phyloP scores from a whole-genome alignment of 306 rosid genomes.

The Cucumis hystrix region DNA sequence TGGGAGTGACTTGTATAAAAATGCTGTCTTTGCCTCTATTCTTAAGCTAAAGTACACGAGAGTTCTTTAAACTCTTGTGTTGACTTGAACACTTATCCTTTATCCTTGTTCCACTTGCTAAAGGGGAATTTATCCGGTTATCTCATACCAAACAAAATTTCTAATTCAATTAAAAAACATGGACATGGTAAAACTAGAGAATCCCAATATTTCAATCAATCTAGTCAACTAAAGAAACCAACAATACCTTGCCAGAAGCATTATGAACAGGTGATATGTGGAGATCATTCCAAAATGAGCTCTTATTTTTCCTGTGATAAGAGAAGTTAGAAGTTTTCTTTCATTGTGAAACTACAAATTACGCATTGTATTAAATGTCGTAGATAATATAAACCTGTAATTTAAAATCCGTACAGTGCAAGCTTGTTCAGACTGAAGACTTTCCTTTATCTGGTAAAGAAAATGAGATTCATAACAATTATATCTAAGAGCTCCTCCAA shows the following conservation, averaged over 20 bases:
- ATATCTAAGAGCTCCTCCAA: not conserved
- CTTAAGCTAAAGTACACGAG: not conserved
- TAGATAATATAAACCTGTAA: constrained; percentile 67
- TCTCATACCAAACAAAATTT: not conserved
- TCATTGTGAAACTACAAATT: not conserved
- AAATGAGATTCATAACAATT: constrained; percentile 7
- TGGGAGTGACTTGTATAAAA: not conserved
- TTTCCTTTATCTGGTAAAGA: constrained; percentile 64
- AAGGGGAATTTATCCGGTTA: not conserved
- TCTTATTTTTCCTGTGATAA: constrained; percentile 63
- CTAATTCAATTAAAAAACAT: not conserved
- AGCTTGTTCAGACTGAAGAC: constrained; percentile 47
- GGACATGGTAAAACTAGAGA: not conserved
- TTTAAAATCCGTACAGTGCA: constrained; percentile 91
- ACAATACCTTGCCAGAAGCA: constrained; percentile 82
- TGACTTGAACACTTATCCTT: not conserved
- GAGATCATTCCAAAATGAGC: constrained; percentile 89
- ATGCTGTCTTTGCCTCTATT: not conserved
- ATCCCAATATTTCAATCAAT: not conserved
- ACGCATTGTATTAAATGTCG: not conserved
- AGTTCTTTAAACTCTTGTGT: not conserved
- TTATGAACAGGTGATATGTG: constrained; percentile 78
- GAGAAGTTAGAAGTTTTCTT: constrained; percentile 15
- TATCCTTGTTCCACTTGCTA: not conserved
- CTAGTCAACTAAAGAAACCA: not conserved